A percentile compares a stretch with the other conserved stretches of the same genome.
These are phyloP conservation scores for Cornus controversa DNA, from an alignment of 148 eudicot genomes.

Conservation along the genomic window DNA sequence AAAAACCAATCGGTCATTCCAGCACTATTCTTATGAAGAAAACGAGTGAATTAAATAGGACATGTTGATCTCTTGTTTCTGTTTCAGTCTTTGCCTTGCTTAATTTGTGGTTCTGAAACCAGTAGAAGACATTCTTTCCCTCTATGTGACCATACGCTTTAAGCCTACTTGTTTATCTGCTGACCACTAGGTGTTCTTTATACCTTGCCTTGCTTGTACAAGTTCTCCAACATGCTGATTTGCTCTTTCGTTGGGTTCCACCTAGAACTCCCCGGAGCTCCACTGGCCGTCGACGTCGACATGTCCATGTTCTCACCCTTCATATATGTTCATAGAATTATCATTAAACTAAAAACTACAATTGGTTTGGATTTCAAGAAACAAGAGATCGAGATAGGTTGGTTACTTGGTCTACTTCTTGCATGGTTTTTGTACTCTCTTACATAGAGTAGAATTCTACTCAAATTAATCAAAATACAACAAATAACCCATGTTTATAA, in stretches of 20 bases:
- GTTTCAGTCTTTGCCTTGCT: slow-evolving; percentile 89
- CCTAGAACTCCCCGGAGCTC: slow-evolving; percentile 40
- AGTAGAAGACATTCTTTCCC: slow-evolving; percentile 92
- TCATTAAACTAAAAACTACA: too few species aligned
- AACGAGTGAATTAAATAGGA: slow-evolving; percentile 26
- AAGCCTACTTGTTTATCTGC: slow-evolving; percentile 59
- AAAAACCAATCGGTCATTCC: slow-evolving; percentile 36
- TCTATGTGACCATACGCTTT: slow-evolving; percentile 71
- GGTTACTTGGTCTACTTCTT: neutral
- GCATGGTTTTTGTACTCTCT: slow-evolving; percentile 15
- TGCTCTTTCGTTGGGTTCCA: slow-evolving; percentile 96
- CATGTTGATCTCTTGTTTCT: slow-evolving; percentile 49
- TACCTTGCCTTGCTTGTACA: slow-evolving; percentile 68
- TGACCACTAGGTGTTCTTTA: slow-evolving; percentile 77
- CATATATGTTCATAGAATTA: slow-evolving; percentile 4
- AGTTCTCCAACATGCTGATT: slow-evolving; percentile 56
- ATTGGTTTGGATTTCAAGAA: neutral
- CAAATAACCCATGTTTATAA: too few species aligned
- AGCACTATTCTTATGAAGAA: slow-evolving; percentile 8
- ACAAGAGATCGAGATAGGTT: neutral
- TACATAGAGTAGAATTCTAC: too few species aligned
- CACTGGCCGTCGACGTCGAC: slow-evolving; percentile 1
- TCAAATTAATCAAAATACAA: too few species aligned
- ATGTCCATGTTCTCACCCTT: slow-evolving; percentile 17
- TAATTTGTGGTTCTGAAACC: slow-evolving; percentile 97